Base-by-base conservation (phyloP, 352 stramenopile genomes). In the Phytophthora boehmeriae region DNA sequence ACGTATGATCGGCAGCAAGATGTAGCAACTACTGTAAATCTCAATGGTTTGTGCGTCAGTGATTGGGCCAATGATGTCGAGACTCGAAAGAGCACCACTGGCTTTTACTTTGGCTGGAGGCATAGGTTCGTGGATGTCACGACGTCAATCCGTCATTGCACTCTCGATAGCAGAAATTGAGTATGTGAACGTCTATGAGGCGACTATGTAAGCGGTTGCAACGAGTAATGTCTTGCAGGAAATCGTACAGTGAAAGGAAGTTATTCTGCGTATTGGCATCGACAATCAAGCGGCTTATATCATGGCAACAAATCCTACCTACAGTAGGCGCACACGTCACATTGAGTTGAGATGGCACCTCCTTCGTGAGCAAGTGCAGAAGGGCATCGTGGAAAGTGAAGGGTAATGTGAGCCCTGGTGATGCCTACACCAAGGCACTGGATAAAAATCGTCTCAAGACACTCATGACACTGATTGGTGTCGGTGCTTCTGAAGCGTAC, bases 161-260 rank as follows among this genome's bases (percentile, higher is more conserved):
- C 49, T n/a, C n/a, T n/a, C n/a, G n/a, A n/a, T n/a, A n/a, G n/a
- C n/a, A n/a, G n/a, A n/a, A n/a, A n/a, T n/a, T 17, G 49, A 57
- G 8, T 57, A 57, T 2, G 25, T 57, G 0, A 36, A 20, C 1
- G 35, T 36, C 3, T 57, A 36, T 57, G 49, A 47, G 17, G 49
- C 49, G 23, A 20, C 36, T 25, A 57, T 57, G 36, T 34, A 57
- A 8, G 49, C 35, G 4, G n/a, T 39, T 1, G 36, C 49, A 13
- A 36, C 17, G 38, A 48, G 49, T 8, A 57, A 48, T 14, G 47
- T 57, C n/a, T 17, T 57, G 9, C 49, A 47, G 22, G 35, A 48
- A 14, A 47, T 57, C 16, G 19, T 57, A 10, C n/a, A 9, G 38
- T 9, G 10, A n/a, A 38, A 47, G 16, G 35, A 48, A 11, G 32